Conservation (phyloP, 495 filamentous ascomycete species). For the Hyaloscypha finlandica region DNA sequence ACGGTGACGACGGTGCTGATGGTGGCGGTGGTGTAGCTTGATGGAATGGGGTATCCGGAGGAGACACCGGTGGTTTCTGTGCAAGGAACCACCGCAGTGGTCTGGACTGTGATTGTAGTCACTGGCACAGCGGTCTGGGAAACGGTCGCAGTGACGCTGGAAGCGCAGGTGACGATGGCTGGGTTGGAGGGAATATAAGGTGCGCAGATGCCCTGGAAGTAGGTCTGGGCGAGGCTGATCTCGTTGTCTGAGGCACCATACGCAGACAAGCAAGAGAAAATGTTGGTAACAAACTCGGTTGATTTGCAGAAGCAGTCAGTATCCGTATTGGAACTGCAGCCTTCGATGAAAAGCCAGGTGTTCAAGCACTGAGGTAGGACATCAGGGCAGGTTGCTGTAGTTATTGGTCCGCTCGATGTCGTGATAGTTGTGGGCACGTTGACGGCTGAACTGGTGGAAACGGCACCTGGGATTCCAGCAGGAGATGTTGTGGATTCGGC, state of each 20-base stretch:
- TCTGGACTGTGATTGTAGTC: conserved; percentile 56
- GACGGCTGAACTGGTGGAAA: conserved; percentile 19
- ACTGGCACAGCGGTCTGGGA: conserved; percentile 40
- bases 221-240: conserved; percentile 70
- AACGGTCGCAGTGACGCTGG: conserved; percentile 39
- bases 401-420: conserved; percentile 23
- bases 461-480: conserved; percentile 7
- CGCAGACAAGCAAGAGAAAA: conserved; percentile 79
- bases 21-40: conserved; percentile 62
- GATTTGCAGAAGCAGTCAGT: conserved; percentile 85
- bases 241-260: conserved; percentile 69
- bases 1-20: conserved; percentile 52
- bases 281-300: conserved; percentile 70
- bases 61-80: conserved; percentile 45
- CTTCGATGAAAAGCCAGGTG: conserved; percentile 78
- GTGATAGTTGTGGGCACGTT: conserved; percentile 22
- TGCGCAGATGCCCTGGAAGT: conserved; percentile 92
- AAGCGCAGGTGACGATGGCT: conserved; percentile 70
- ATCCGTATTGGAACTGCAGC: conserved; percentile 85
- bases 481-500: not conserved
- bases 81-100: conserved; percentile 45
- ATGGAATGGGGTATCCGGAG: conserved; percentile 43
- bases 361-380: conserved; percentile 89
- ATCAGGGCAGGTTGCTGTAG: conserved; percentile 58
- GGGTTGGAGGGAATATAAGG: conserved; percentile 74